Conservation (phyloP, 2,329 filamentous ascomycete genomes). For the Hymenoscyphus albidus region DNA sequence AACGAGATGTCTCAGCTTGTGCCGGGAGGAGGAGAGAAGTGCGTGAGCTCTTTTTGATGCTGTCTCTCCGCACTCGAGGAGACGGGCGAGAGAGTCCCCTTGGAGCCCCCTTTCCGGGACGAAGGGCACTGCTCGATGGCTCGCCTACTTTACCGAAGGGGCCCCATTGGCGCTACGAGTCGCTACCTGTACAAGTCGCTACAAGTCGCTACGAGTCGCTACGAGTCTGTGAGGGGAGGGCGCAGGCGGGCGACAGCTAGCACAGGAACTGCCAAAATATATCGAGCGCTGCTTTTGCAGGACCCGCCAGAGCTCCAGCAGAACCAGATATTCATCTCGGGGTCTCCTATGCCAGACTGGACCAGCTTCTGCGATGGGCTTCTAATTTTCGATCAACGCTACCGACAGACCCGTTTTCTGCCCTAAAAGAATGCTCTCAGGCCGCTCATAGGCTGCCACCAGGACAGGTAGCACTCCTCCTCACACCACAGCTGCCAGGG, state of each 20-base stretch:
- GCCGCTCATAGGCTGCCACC: background rate
- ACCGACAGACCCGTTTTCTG: background rate
- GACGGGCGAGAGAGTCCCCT: background rate
- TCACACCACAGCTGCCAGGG: conserved; percentile 3
- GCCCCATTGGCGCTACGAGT: background rate
- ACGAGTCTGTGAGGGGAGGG: no score
- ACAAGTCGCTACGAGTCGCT: no score
- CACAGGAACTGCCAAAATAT: background rate
- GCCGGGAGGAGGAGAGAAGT: background rate
- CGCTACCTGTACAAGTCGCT: no score
- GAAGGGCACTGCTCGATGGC: background rate
- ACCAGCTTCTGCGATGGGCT: conserved; percentile 4
- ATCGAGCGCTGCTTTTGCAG: background rate
- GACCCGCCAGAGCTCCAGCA: background rate
- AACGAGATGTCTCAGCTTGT: background rate
- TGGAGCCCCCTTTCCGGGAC: background rate
- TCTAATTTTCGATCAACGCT: conserved; percentile 5
- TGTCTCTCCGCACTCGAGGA: background rate
- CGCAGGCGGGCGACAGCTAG: no score
- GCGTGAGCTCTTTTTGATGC: background rate
- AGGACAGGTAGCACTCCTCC: background rate
- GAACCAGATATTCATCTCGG: background rate
- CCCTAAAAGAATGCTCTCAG: background rate
- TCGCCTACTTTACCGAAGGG: background rate
- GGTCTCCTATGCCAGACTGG: conserved; percentile 1